Evolutionary conservation across 805 yeast species (phyloP).

Genomic region (Myxozyma vanderwaltii): DNA sequence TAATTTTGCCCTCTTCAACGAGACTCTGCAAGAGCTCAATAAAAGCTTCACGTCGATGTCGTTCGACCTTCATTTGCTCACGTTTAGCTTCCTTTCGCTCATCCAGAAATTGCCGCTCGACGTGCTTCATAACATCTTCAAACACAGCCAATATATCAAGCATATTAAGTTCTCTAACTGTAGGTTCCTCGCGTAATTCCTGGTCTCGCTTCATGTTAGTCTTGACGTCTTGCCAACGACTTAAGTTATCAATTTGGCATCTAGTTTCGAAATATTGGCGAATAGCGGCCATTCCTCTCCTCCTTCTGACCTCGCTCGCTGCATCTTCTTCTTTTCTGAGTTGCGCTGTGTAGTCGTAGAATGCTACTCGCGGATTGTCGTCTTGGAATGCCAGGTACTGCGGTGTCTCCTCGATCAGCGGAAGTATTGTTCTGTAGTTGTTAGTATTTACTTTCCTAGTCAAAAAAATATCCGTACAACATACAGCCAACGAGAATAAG

Average conservation of each 20-base stretch:
- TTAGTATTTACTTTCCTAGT: background rate
- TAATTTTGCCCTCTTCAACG: constrained; percentile 42
- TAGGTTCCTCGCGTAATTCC: constrained; percentile 36
- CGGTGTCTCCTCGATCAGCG: constrained; percentile 7
- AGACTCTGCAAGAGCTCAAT: constrained; percentile 50
- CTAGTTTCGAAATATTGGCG: constrained; percentile 10
- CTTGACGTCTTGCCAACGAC: constrained; percentile 26
- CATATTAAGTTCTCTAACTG: constrained; percentile 46
- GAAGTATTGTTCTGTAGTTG: constrained; percentile 14
- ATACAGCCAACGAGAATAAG: constrained; percentile 34
- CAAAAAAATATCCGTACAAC: background rate
- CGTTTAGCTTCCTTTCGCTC: constrained; percentile 40
- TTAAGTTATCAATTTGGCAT: constrained; percentile 7
- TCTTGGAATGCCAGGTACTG: constrained; percentile 21
- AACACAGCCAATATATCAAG: constrained; percentile 63
- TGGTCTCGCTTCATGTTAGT: constrained; percentile 38
- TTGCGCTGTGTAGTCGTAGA: constrained; percentile 13
- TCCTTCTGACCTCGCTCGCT: constrained; percentile 38
- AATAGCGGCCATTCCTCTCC: constrained; percentile 27
- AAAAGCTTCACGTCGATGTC: constrained; percentile 66
- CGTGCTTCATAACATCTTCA: constrained; percentile 44
- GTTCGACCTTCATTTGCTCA: constrained; percentile 56
- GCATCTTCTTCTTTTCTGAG: constrained; percentile 14
- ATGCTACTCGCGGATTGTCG: constrained; percentile 20
- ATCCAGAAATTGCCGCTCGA: constrained; percentile 39